phyloP scores from a whole-genome alignment of 768 basidiomycete genomes.

The Russula olivacea region DNA sequence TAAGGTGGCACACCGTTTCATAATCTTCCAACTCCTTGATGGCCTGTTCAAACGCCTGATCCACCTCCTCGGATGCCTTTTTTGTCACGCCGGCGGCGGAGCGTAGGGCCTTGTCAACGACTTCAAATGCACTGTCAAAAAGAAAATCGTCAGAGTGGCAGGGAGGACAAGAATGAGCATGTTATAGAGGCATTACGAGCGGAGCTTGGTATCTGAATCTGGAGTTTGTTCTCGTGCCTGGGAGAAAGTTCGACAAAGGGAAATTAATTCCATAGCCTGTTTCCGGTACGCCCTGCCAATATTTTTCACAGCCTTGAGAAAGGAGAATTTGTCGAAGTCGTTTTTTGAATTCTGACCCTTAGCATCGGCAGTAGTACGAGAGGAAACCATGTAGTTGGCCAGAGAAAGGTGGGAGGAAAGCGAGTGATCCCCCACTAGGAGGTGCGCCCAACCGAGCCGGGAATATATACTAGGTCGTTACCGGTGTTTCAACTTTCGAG shows the following conservation, averaged over 20 bases:
- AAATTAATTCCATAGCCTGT: conserved; percentile 4
- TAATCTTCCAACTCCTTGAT: not conserved
- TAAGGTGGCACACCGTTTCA: not conserved
- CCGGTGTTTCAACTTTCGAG: no score
- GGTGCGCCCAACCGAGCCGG: no score
- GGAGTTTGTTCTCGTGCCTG: not conserved
- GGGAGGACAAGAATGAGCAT: no score
- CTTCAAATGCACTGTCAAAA: not conserved
- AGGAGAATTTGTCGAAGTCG: conserved; percentile 5
- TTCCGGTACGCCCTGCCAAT: conserved; percentile 7
- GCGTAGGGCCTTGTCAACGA: not conserved
- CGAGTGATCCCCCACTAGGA: no score
- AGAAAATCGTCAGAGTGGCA: not conserved
- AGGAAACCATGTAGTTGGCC: not conserved
- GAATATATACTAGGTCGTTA: not conserved
- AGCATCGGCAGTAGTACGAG: not conserved
- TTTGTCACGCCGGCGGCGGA: not conserved
- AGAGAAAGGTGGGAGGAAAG: no score
- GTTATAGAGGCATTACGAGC: not conserved
- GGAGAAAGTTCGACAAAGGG: conserved; percentile 5
- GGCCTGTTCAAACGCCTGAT: not conserved
- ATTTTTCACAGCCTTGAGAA: conserved; percentile 11
- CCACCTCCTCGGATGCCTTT: not conserved
- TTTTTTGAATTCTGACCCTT: no score
- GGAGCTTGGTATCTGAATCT: not conserved